Conservation (phyloP, 441 rosid species). For the Erodium chrysanthum region DNA sequence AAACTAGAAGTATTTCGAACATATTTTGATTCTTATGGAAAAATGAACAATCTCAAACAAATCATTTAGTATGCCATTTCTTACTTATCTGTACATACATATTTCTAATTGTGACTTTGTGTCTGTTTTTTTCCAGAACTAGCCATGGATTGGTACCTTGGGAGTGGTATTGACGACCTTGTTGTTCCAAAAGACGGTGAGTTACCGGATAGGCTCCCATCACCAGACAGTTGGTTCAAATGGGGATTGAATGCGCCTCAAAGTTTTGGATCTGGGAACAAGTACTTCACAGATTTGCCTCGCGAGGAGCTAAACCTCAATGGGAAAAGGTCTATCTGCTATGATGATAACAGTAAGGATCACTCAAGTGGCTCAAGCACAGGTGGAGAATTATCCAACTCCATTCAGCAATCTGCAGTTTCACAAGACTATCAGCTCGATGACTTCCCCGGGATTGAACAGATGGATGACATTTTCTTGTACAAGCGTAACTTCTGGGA, state of each 20-base stretch:
- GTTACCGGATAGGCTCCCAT: not conserved
- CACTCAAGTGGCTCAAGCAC: not conserved
- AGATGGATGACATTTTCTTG: constrained; percentile 5
- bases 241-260: constrained; percentile 1
- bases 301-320: not conserved
- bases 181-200: not conserved
- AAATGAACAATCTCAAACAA: not conserved
- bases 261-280: not conserved
- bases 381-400: not conserved
- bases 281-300: not conserved
- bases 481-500: constrained; percentile 30
- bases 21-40: not conserved
- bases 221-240: not conserved
- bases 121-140: not conserved
- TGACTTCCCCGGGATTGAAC: constrained; percentile 1
- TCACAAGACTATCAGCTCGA: not conserved
- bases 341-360: not conserved
- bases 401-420: not conserved
- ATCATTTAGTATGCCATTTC: not conserved
- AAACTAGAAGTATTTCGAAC: not conserved
- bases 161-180: not conserved
- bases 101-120: not conserved
- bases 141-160: not conserved
- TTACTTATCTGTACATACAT: not conserved
- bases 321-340: not conserved